Base-by-base conservation (phyloP, 192 early-diverging fungal genomes). In the Podila verticillata region DNA sequence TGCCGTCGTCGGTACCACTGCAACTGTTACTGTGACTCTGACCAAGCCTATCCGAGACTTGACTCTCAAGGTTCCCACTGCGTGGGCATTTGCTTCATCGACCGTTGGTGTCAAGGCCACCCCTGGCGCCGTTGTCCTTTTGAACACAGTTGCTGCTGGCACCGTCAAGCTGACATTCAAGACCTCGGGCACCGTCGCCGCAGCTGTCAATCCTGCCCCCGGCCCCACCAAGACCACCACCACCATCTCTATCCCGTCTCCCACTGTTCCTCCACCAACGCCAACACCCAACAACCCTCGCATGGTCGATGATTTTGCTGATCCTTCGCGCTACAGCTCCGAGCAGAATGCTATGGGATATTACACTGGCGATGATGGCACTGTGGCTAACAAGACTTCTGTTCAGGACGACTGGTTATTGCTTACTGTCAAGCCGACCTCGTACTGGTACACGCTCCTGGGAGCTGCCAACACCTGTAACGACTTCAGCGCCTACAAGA, bases 361-460 rank as follows among this genome's bases (percentile, higher is more conserved):
- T 48, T 66, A 57, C 35, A 66, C 65, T 8, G 24, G 64, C 35
- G 72, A 74, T 6, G 72, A 74, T 24, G 48, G 34, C 28, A 67
- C 72, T 20, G 57, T 57, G 5, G 10, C 63, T 35, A 10, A 8
- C 17, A 58, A 26, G 32, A 28, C 65, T 7, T 31, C 57, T 22
- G 73, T 74, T 10, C 65, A 67, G 31, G 65, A 0, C 6, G 65
- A 74, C 39, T 65, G 73, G 73, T 28, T 74, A 20, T 30, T 74
- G 26, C 57, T 74, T 22, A 49, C 7, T 17, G 24, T 68, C 59
- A 60, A 36, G 0, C 22, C 28, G 1, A 15, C 64, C 7, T 30
- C 73, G 35, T 74, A 68, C 48, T 74, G 73, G 73, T 74, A 74
- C 57, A 36, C 56, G 20, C 12, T 20, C 19, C 15, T 74, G 19